A percentile compares a stretch with the other conserved stretches of the same genome.
Conservation (phyloP, 441 rosid species). For the Pelargonium citronellum region DNA sequence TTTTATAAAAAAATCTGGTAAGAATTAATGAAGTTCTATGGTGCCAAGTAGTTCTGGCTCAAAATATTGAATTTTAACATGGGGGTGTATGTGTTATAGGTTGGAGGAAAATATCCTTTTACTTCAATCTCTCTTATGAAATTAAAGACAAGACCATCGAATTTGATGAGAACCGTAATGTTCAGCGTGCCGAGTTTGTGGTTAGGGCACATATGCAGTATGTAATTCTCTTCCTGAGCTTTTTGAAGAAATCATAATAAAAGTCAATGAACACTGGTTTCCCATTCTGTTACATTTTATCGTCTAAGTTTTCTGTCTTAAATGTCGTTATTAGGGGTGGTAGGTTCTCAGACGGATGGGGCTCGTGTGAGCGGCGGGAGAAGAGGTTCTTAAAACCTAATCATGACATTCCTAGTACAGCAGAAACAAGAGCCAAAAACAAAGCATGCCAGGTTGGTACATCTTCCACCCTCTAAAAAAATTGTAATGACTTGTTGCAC, state of each 20-base stretch:
- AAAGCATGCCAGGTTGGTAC: slow-evolving; percentile 40
- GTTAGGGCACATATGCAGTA: slow-evolving; percentile 93
- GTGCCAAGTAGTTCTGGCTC: not conserved
- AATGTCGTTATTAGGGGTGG: slow-evolving; percentile 55
- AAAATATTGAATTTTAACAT: not conserved
- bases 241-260: not conserved
- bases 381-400: slow-evolving; percentile 81
- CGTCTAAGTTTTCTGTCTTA: slow-evolving; percentile 4
- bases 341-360: slow-evolving; percentile 91
- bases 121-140: slow-evolving; percentile 81
- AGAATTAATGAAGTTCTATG: not conserved
- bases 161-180: slow-evolving; percentile 76
- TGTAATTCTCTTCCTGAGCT: slow-evolving; percentile 22
- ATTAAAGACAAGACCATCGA: slow-evolving; percentile 85
- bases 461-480: not conserved
- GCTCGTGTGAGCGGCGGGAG: slow-evolving; percentile 84
- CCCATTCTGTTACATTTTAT: not conserved
- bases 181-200: slow-evolving; percentile 78
- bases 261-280: not conserved
- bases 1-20: slow-evolving; percentile 86
- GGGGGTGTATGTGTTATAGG: slow-evolving; percentile 38
- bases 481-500: no score
- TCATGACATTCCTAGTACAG: slow-evolving; percentile 57
- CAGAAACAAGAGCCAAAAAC: slow-evolving; percentile 80
- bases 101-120: slow-evolving; percentile 93